A percentile compares a stretch with the other conserved stretches of the same genome.
Conservation (phyloP, 352 stramenopile genomes). For the Pythium phragmitis region DNA sequence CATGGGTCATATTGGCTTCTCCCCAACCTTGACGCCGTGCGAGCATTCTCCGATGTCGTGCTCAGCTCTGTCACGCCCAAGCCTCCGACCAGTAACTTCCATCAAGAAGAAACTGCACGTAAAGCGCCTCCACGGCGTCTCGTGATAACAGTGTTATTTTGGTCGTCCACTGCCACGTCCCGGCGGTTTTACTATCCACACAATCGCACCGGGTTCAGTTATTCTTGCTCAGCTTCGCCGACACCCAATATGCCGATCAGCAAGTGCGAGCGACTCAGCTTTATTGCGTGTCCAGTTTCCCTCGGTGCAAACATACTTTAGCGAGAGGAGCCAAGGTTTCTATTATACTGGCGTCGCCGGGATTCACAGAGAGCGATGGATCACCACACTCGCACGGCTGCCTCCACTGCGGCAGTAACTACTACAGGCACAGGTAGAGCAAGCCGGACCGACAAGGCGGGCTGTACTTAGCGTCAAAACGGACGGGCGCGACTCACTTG, state of each 20-base stretch:
- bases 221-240: background rate
- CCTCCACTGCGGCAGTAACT: too few relatives aligned
- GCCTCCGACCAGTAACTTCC: background rate
- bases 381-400: too few relatives aligned
- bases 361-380: too few relatives aligned
- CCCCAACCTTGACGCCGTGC: slow-evolving; percentile 14
- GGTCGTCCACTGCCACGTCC: background rate
- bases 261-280: background rate
- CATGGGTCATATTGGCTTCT: background rate
- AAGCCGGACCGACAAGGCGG: too few relatives aligned
- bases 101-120: background rate
- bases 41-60: background rate
- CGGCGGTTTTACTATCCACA: background rate
- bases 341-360: too few relatives aligned
- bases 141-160: background rate
- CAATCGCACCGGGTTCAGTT: background rate
- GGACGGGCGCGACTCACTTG: too few relatives aligned
- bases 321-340: too few relatives aligned
- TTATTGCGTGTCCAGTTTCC: too few relatives aligned
- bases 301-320: too few relatives aligned
- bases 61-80: background rate
- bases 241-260: background rate
- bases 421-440: too few relatives aligned
- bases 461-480: too few relatives aligned
- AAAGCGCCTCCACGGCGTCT: background rate